Percentiles rank a stretch among this genome's conserved stretches.
These are phyloP conservation scores for Aristolochia contorta DNA, from an alignment of 164 flowering plant species.

Conservation along the genomic window DNA sequence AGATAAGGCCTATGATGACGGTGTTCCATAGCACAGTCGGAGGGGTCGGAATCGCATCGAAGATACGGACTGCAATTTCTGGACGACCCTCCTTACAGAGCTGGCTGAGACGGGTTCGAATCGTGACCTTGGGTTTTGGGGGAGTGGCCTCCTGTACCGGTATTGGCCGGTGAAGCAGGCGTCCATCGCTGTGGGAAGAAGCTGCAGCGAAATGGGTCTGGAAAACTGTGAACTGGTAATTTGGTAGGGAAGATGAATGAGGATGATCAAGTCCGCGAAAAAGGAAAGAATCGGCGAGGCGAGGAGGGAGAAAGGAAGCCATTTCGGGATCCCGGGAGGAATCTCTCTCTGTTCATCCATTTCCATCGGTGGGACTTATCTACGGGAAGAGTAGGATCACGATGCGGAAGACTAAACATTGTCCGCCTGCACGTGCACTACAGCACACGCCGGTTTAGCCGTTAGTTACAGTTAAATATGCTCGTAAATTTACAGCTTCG, in stretches of 20 bases:
- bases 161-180: neutral
- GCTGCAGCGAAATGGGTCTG: neutral
- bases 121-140: slow-evolving; percentile 17
- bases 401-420: too few relatives aligned
- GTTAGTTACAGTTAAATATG: too few relatives aligned
- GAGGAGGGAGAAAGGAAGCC: slow-evolving; percentile 4
- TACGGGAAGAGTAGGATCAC: neutral
- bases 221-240: neutral
- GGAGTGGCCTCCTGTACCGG: neutral
- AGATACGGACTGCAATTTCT: slow-evolving; percentile 61
- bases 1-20: slow-evolving; percentile 72
- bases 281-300: neutral
- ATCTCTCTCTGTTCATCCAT: neutral
- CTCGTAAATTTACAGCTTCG: too few relatives aligned
- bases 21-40: slow-evolving; percentile 83
- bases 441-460: too few relatives aligned
- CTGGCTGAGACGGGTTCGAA: slow-evolving; percentile 62
- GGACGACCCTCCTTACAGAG: slow-evolving; percentile 67
- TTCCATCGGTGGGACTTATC: neutral
- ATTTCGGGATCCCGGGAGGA: neutral
- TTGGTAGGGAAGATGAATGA: neutral
- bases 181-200: neutral
- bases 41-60: slow-evolving; percentile 67
- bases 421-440: too few relatives aligned
- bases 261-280: neutral